Evolutionary conservation across 2,329 filamentous ascomycete species (phyloP).

Genomic region (Rutstroemia sp.): DNA sequence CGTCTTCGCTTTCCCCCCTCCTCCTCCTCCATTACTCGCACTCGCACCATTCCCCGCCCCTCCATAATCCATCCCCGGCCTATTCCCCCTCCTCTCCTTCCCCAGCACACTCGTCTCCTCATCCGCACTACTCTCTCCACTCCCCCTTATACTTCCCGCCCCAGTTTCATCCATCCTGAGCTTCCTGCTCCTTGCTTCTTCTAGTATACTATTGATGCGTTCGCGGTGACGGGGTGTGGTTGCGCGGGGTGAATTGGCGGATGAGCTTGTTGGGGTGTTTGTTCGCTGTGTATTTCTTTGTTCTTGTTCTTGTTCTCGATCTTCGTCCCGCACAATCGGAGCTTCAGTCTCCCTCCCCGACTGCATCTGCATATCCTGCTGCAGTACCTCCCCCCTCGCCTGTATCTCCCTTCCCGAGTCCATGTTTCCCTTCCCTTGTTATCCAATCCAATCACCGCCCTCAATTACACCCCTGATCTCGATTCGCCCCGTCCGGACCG

Average conservation of each 20-base stretch:
- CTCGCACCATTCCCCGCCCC: slow-evolving; percentile 9
- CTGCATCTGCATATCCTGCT: no score
- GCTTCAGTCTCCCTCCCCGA: no score
- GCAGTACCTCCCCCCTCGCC: no score
- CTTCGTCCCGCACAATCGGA: background rate
- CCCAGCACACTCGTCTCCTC: slow-evolving; percentile 34
- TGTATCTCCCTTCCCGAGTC: background rate
- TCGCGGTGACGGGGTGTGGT: background rate
- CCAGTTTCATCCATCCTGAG: background rate
- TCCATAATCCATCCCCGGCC: background rate
- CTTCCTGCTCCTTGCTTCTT: slow-evolving; percentile 18
- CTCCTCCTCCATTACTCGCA: background rate
- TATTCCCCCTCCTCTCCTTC: slow-evolving; percentile 11
- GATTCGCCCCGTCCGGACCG: no score
- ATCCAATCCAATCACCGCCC: background rate
- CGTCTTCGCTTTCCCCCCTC: background rate
- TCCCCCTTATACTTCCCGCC: background rate
- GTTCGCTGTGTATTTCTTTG: background rate
- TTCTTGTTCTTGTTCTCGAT: no score
- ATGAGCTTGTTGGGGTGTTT: no score
- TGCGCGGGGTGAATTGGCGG: no score
- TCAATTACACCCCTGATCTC: no score
- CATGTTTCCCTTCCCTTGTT: background rate
- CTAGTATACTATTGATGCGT: slow-evolving; percentile 21
- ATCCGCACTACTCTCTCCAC: slow-evolving; percentile 26